These are phyloP conservation scores for Hortiboletus campestris DNA, from an alignment of 768 basidiomycete genomes.

Conservation along the genomic window DNA sequence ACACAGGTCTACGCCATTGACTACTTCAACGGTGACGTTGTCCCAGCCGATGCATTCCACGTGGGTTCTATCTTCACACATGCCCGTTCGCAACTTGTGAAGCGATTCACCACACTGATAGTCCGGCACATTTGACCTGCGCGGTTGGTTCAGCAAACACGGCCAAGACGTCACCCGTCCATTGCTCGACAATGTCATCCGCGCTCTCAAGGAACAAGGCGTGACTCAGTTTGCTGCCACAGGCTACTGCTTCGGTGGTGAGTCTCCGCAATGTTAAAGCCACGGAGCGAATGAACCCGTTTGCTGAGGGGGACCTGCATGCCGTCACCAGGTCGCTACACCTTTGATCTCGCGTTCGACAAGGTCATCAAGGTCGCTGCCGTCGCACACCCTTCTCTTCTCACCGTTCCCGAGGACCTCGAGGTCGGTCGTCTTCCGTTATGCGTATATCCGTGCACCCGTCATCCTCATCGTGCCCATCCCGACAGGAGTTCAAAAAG, in stretches of 20 bases:
- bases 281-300: neutral
- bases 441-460: neutral
- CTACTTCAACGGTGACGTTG: constrained; percentile 29
- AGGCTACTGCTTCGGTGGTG: constrained; percentile 72
- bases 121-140: constrained; percentile 23
- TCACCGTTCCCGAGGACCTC: constrained; percentile 46
- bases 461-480: neutral
- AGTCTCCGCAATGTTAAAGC: constrained; percentile 4
- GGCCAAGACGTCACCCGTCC: constrained; percentile 42
- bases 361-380: constrained; percentile 38
- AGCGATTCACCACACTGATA: neutral
- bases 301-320: neutral
- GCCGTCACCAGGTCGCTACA: constrained; percentile 35
- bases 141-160: constrained; percentile 43
- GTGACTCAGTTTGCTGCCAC: constrained; percentile 56
- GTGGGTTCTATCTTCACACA: neutral
- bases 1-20: constrained; percentile 24
- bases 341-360: constrained; percentile 45
- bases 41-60: constrained; percentile 15
- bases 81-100: neutral
- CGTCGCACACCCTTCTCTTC: constrained; percentile 47
- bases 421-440: constrained; percentile 40
- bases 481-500: constrained; percentile 44
- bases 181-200: constrained; percentile 53
- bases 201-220: constrained; percentile 55